Percentiles rank a stretch among this genome's conserved stretches.
Evolutionary conservation across 495 filamentous ascomycete species (phyloP).

Genomic region (Filosporella fistucella): DNA sequence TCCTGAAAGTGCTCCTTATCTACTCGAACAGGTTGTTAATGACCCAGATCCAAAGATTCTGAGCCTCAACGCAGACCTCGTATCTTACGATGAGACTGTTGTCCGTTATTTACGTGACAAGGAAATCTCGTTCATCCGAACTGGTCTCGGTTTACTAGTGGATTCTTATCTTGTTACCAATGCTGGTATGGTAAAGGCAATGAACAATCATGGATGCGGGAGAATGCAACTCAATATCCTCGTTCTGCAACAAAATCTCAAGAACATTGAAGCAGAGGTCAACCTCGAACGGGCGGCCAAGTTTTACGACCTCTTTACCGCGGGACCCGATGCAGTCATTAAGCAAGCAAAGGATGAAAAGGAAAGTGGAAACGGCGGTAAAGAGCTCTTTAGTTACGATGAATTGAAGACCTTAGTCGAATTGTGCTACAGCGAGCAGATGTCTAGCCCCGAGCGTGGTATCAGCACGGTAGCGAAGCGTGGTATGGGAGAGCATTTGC

Average conservation of each 20-base stretch:
- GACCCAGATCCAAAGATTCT: constrained; percentile 78
- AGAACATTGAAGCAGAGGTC: constrained; percentile 77
- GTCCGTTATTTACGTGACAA: constrained; percentile 60
- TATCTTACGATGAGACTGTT: constrained; percentile 78
- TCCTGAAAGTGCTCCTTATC: constrained; percentile 61
- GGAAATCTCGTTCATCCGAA: constrained; percentile 66
- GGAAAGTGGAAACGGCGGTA: constrained; percentile 28
- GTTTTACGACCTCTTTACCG: constrained; percentile 77
- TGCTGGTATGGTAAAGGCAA: constrained; percentile 55
- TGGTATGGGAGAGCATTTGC: constrained; percentile 67
- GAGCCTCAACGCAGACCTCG: constrained; percentile 71
- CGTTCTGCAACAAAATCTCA: constrained; percentile 91
- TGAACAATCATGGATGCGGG: constrained; percentile 72
- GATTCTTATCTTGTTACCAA: constrained; percentile 66
- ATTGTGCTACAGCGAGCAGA: constrained; percentile 78
- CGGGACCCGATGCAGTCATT: constrained; percentile 68
- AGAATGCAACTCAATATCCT: constrained; percentile 87
- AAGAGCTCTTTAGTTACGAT: constrained; percentile 65
- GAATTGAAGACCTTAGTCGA: constrained; percentile 81
- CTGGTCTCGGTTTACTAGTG: constrained; percentile 65
- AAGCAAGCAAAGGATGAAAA: constrained; percentile 55
- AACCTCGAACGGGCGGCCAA: constrained; percentile 64
- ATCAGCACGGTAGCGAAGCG: constrained; percentile 68
- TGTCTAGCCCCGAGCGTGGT: constrained; percentile 67
- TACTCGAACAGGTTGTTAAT: constrained; percentile 67